phyloP scores from a whole-genome alignment of 139 green algal genomes.

The Choricystis sp. region DNA sequence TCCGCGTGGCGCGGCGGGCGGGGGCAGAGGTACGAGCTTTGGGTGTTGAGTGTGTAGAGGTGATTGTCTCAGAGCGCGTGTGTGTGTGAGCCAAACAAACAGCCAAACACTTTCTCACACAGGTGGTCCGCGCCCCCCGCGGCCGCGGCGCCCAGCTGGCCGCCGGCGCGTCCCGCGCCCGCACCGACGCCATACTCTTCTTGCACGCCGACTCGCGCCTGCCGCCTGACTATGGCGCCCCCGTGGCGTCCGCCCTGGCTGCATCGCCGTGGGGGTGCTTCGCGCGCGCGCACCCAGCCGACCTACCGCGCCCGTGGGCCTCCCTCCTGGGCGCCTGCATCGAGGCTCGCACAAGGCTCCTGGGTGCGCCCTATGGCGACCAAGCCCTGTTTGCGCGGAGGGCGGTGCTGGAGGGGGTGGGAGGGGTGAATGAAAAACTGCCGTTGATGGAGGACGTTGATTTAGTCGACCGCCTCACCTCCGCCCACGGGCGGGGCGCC shows the following conservation, averaged over 20 bases:
- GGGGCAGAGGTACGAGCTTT: no score
- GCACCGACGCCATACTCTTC: slow-evolving; percentile 38
- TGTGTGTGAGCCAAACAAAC: no score
- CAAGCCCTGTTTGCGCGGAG: slow-evolving; percentile 40
- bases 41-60: no score
- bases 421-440: slow-evolving; percentile 31
- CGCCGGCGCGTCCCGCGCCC: slow-evolving; percentile 17
- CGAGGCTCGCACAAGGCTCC: slow-evolving; percentile 18
- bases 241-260: no score
- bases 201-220: slow-evolving; percentile 45
- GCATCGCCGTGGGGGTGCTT: slow-evolving; percentile 46
- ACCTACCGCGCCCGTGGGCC: slow-evolving; percentile 2
- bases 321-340: slow-evolving; percentile 8
- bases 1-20: slow-evolving; percentile 4
- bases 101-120: no score
- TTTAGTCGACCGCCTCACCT: slow-evolving; percentile 28
- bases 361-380: slow-evolving; percentile 42
- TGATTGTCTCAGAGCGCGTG: no score
- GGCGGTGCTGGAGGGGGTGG: slow-evolving; percentile 7
- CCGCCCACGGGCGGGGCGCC: not conserved
- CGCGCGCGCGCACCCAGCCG: slow-evolving; percentile 3
- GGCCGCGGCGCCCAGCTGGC: slow-evolving; percentile 40
- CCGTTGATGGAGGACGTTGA: slow-evolving; percentile 52
- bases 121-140: slow-evolving; percentile 11
- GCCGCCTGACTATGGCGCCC: no score